Percentiles rank a stretch among this genome's conserved stretches.
Evolutionary conservation across 2,329 filamentous ascomycete species (phyloP).

Genomic region (Aspergillus unguis): DNA sequence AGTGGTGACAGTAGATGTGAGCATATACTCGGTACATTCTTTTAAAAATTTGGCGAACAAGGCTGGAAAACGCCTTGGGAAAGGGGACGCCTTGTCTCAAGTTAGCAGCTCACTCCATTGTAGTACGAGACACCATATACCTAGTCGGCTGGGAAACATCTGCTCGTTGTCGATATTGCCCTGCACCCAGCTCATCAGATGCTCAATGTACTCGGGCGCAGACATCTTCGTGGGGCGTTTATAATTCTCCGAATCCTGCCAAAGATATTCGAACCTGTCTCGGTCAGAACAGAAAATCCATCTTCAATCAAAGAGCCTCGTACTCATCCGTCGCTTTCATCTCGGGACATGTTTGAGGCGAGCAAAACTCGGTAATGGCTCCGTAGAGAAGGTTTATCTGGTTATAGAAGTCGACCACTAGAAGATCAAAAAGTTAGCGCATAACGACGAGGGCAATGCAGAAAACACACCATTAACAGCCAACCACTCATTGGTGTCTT

Average conservation of each 20-base stretch:
- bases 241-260: conserved; percentile 93
- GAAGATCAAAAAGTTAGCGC: background rate
- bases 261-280: conserved; percentile 89
- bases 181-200: conserved; percentile 96
- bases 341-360: conserved; percentile 91
- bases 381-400: conserved; percentile 99
- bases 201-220: conserved; percentile 94
- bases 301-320: conserved; percentile 24
- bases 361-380: conserved; percentile 98
- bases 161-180: conserved; percentile 91
- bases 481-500: conserved; percentile 97
- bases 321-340: conserved; percentile 99
- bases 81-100: conserved; percentile 72
- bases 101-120: background rate
- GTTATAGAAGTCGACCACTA: conserved; percentile 99
- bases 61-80: conserved; percentile 82
- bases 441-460: background rate
- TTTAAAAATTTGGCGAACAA: conserved; percentile 97
- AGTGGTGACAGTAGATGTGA: conserved; percentile 99
- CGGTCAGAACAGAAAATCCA: conserved; percentile 12
- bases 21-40: conserved; percentile 97
- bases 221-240: conserved; percentile 98
- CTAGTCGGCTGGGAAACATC: conserved; percentile 91
- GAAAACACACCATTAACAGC: conserved; percentile 81
- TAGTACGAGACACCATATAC: conserved; percentile 41